phyloP scores from a whole-genome alignment of 2,329 filamentous ascomycete genomes.

The Aotearoamyces nothofagi region DNA sequence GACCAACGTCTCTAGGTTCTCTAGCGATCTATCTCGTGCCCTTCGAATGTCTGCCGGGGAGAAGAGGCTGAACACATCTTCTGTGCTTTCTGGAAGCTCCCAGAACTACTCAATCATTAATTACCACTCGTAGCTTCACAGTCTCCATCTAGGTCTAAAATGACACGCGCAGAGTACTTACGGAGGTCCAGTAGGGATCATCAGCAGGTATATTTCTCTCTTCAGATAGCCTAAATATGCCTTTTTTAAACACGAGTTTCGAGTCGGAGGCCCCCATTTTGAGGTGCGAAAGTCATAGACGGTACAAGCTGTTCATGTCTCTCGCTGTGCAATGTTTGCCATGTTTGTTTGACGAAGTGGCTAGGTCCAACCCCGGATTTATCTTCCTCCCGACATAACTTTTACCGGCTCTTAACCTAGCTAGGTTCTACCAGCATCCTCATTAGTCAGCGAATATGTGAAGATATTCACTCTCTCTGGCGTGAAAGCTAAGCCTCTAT shows the following conservation, averaged over 20 bases:
- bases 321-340: too few species aligned
- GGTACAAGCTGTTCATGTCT: too few species aligned
- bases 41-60: constrained; percentile 77
- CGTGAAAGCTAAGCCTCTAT: too few species aligned
- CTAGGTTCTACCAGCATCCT: too few species aligned
- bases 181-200: constrained; percentile 86
- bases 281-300: constrained; percentile 11
- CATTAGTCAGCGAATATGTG: too few species aligned
- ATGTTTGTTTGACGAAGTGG: too few species aligned
- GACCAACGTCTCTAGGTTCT: constrained; percentile 82
- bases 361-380: too few species aligned
- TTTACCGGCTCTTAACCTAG: too few species aligned
- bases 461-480: too few species aligned
- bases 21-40: constrained; percentile 68
- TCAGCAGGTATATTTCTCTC: constrained; percentile 75
- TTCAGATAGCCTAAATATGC: constrained; percentile 93
- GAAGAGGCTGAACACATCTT: constrained; percentile 95
- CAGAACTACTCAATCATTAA: too few species aligned
- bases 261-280: constrained; percentile 95
- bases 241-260: constrained; percentile 96
- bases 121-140: too few species aligned
- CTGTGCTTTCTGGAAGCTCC: constrained; percentile 88
- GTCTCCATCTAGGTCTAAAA: constrained; percentile 5
- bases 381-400: too few species aligned
- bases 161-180: constrained; percentile 28